Evolutionary conservation across 495 filamentous ascomycete genomes (phyloP).

Genomic region (Daldinia concentrica): DNA sequence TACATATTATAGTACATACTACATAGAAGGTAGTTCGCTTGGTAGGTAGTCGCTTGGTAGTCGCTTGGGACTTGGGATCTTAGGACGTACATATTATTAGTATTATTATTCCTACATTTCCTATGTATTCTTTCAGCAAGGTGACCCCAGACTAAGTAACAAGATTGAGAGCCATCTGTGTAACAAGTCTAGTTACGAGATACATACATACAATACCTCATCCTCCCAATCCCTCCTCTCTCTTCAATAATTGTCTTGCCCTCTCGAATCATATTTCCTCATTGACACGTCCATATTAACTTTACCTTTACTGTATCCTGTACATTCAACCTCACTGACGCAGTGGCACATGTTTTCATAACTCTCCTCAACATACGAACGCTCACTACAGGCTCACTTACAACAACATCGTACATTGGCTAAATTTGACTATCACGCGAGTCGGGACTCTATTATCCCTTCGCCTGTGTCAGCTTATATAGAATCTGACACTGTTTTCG

Average conservation of each 20-base stretch:
- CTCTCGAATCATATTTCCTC: slow-evolving; percentile 41
- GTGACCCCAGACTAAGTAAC: slow-evolving; percentile 12
- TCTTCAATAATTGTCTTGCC: slow-evolving; percentile 6
- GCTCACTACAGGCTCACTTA: slow-evolving; percentile 21
- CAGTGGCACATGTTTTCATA: slow-evolving; percentile 24
- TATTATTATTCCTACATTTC: slow-evolving; percentile 5
- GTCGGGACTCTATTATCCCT: slow-evolving; percentile 8
- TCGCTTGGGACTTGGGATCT: not conserved
- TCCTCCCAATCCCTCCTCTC: slow-evolving; percentile 23
- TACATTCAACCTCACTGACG: slow-evolving; percentile 17
- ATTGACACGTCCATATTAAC: slow-evolving; percentile 27
- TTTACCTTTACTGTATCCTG: slow-evolving; percentile 24
- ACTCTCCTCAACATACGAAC: slow-evolving; percentile 22
- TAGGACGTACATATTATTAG: not conserved
- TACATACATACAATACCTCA: slow-evolving; percentile 37
- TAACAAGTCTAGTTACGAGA: slow-evolving; percentile 14
- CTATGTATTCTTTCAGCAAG: not conserved
- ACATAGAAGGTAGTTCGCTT: not conserved
- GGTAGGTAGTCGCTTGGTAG: too few relatives aligned
- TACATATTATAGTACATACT: slow-evolving; percentile 1
- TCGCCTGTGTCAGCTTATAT: slow-evolving; percentile 39
- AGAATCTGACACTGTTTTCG: slow-evolving; percentile 39
- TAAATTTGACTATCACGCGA: slow-evolving; percentile 36
- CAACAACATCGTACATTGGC: slow-evolving; percentile 21
- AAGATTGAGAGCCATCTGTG: slow-evolving; percentile 1